These are phyloP conservation scores for Tetracladium setigerum DNA, from an alignment of 495 filamentous ascomycete species.

Conservation along the genomic window DNA sequence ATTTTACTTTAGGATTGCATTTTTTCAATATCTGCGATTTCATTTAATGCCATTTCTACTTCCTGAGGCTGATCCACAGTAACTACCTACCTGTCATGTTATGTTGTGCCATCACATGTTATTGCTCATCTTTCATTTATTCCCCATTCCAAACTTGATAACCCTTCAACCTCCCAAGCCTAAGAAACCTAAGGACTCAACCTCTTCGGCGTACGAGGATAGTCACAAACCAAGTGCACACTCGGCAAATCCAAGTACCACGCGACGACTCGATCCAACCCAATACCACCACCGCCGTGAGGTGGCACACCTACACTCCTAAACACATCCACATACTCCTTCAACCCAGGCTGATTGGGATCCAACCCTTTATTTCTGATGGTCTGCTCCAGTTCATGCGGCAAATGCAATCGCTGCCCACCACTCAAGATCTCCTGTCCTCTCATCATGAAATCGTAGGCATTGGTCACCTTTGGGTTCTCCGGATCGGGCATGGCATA, in stretches of 20 bases:
- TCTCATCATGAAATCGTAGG: slow-evolving; percentile 92
- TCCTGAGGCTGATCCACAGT: too few species aligned
- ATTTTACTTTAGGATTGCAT: too few species aligned
- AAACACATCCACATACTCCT: slow-evolving; percentile 81
- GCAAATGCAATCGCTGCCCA: slow-evolving; percentile 77
- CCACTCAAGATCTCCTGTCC: slow-evolving; percentile 86
- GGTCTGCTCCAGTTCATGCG: slow-evolving; percentile 56
- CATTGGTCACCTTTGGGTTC: slow-evolving; percentile 65
- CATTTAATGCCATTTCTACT: too few species aligned
- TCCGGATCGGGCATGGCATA: slow-evolving; percentile 76
- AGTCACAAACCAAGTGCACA: slow-evolving; percentile 69
- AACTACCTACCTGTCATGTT: too few species aligned
- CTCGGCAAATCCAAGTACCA: slow-evolving; percentile 80
- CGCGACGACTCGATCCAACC: slow-evolving; percentile 82
- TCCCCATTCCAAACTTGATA: too few species aligned
- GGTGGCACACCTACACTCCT: slow-evolving; percentile 64
- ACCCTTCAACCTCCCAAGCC: too few species aligned
- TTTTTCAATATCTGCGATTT: too few species aligned
- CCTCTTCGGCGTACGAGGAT: slow-evolving; percentile 81
- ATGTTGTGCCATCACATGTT: too few species aligned
- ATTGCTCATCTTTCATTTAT: too few species aligned
- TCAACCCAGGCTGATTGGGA: slow-evolving; percentile 64
- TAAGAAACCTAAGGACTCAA: slow-evolving; percentile 29
- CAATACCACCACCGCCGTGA: slow-evolving; percentile 82
- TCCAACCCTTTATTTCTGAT: slow-evolving; percentile 69